phyloP scores from a whole-genome alignment of 768 basidiomycete genomes.

The Flagelloscypha sp. region DNA sequence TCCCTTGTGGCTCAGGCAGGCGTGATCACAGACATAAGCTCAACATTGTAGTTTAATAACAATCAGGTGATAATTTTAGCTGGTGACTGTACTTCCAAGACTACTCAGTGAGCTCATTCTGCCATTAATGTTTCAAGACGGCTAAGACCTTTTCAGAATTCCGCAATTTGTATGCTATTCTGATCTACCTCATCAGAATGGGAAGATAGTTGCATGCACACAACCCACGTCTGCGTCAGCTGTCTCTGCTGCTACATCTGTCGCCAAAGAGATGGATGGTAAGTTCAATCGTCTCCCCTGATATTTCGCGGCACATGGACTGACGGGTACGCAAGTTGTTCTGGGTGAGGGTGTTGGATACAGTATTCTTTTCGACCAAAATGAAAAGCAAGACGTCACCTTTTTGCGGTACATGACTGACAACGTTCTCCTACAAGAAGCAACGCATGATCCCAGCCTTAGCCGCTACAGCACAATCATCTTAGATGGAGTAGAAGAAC shows the following conservation, averaged over 20 bases:
- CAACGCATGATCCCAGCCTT: slow-evolving; percentile 20
- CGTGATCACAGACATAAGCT: neutral
- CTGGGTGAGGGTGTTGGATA: slow-evolving; percentile 36
- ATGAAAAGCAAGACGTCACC: slow-evolving; percentile 20
- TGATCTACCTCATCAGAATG: slow-evolving; percentile 32
- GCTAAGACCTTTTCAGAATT: neutral
- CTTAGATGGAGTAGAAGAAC: slow-evolving; percentile 39
- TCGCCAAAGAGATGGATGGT: slow-evolving; percentile 31
- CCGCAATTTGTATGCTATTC: slow-evolving; percentile 4
- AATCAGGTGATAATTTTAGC: slow-evolving; percentile 2
- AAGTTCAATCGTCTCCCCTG: neutral
- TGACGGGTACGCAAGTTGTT: slow-evolving; percentile 5
- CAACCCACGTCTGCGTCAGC: slow-evolving; percentile 38
- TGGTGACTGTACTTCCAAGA: slow-evolving; percentile 1
- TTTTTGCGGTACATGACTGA: slow-evolving; percentile 38
- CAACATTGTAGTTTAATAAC: neutral
- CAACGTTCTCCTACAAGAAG: slow-evolving; percentile 31
- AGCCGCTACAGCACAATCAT: slow-evolving; percentile 31
- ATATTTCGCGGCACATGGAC: neutral
- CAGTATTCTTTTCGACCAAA: slow-evolving; percentile 37
- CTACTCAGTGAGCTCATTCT: slow-evolving; percentile 1
- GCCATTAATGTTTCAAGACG: neutral
- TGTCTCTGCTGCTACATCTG: slow-evolving; percentile 32
- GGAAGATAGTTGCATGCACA: slow-evolving; percentile 29
- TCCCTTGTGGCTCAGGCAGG: neutral